Evolutionary conservation across 805 yeast genomes (phyloP).

Genomic region (Lipomyces lipofer): DNA sequence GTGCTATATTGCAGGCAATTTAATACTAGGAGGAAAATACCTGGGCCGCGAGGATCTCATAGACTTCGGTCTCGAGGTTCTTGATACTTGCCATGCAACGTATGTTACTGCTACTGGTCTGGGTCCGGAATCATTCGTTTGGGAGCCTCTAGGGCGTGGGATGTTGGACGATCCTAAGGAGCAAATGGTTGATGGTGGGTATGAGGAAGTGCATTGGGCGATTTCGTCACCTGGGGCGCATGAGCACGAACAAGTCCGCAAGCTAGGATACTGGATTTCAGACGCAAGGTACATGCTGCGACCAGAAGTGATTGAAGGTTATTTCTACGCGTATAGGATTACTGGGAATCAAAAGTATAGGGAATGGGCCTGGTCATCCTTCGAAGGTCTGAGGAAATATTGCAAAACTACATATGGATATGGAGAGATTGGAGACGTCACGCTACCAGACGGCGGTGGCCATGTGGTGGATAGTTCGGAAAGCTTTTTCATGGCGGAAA

Average conservation of each 20-base stretch:
- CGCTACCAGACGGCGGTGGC: constrained; percentile 31
- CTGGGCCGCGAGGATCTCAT: constrained; percentile 20
- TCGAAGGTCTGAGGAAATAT: constrained; percentile 39
- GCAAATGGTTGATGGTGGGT: constrained; percentile 6
- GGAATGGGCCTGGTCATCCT: constrained; percentile 47
- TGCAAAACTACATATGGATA: constrained; percentile 38
- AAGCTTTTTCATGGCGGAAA: constrained; percentile 55
- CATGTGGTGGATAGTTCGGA: constrained; percentile 42
- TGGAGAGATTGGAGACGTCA: constrained; percentile 43
- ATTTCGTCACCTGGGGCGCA: constrained; percentile 20
- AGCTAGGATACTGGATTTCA: constrained; percentile 26
- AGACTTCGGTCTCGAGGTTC: constrained; percentile 19
- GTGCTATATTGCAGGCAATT: constrained; percentile 26
- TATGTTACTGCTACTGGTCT: constrained; percentile 26
- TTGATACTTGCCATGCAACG: constrained; percentile 27
- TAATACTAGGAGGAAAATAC: constrained; percentile 26
- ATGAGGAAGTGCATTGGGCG: constrained; percentile 21
- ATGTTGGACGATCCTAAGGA: background rate
- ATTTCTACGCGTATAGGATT: constrained; percentile 52
- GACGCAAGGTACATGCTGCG: constrained; percentile 45
- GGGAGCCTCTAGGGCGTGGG: constrained; percentile 13
- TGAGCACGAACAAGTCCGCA: constrained; percentile 22
- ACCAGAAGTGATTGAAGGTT: constrained; percentile 55
- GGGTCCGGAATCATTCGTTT: constrained; percentile 28
- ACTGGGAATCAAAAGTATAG: constrained; percentile 56